phyloP scores from a whole-genome alignment of 106 monocot species.

The Cymbidium sinense region DNA sequence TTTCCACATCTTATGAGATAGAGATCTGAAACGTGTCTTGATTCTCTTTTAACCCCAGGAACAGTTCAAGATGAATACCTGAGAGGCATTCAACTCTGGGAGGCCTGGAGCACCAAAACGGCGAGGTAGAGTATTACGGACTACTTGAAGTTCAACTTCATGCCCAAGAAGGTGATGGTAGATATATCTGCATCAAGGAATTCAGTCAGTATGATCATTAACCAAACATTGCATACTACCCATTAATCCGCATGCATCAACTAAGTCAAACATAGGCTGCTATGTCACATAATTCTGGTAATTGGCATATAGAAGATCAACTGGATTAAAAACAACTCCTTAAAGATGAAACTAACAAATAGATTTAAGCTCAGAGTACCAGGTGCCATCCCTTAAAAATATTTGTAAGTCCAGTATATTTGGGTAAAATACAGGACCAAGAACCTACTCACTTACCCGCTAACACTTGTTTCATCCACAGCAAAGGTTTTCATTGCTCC shows the following conservation, averaged over 20 bases:
- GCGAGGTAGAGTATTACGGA: conserved; percentile 87
- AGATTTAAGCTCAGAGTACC: neutral
- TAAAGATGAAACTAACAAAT: neutral
- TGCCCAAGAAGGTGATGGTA: conserved; percentile 97
- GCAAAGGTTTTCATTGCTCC: conserved; percentile 99
- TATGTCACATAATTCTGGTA: neutral
- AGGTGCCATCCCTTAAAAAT: neutral
- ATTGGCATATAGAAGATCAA: neutral
- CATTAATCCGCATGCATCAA: neutral
- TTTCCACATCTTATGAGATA: neutral
- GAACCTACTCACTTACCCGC: conserved; percentile 54
- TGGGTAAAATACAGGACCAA: neutral
- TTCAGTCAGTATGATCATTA: neutral
- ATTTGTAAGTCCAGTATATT: neutral
- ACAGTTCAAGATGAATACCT: conserved; percentile 32
- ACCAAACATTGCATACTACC: neutral
- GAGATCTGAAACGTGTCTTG: neutral
- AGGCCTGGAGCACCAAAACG: conserved; percentile 99
- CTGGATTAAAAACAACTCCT: neutral
- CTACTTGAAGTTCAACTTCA: conserved; percentile 95
- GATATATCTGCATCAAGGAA: conserved; percentile 56
- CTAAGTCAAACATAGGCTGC: neutral
- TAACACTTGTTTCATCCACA: conserved; percentile 99
- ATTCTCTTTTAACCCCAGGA: neutral
- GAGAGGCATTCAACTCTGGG: conserved; percentile 97